Evolutionary conservation across 805 yeast species (phyloP).

Genomic region (Komagataella pseudopastoris): DNA sequence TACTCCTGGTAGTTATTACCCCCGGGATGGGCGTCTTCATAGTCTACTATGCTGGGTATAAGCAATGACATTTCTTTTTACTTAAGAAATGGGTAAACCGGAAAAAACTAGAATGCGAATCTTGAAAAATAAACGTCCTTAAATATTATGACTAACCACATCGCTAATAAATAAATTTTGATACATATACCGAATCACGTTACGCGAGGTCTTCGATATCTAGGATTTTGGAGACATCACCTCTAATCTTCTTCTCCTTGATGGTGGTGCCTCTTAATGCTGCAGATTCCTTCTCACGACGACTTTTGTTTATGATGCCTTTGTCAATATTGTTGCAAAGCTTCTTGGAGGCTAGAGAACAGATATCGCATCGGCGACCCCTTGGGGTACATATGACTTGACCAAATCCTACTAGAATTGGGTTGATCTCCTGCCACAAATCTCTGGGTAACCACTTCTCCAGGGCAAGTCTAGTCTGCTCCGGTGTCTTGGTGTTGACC

Average conservation of each 20-base stretch:
- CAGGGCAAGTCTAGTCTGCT: conserved; percentile 52
- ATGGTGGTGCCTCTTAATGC: not conserved
- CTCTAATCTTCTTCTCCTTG: not conserved
- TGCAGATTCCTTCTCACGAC: not conserved
- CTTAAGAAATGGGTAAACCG: not conserved
- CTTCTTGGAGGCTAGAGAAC: conserved; percentile 37
- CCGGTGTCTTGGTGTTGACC: conserved; percentile 59
- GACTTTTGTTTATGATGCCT: not conserved
- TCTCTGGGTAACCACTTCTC: conserved; percentile 64
- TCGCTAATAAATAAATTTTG: not conserved
- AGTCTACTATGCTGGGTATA: not conserved
- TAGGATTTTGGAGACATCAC: not conserved
- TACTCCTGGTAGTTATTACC: not conserved
- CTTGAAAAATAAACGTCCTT: not conserved
- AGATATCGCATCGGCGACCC: conserved; percentile 57
- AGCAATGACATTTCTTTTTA: not conserved
- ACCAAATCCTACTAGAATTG: conserved; percentile 85
- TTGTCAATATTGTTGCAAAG: conserved; percentile 48
- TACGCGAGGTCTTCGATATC: not conserved
- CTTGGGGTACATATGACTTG: conserved; percentile 75
- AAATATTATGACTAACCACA: not conserved
- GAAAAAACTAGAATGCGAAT: not conserved
- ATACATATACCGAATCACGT: not conserved
- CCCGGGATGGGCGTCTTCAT: not conserved
- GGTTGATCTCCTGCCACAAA: conserved; percentile 78